Percentiles rank a stretch among this genome's conserved stretches.
Conservation (phyloP, 768 basidiomycete species). For the Leccinum sublutescens region DNA sequence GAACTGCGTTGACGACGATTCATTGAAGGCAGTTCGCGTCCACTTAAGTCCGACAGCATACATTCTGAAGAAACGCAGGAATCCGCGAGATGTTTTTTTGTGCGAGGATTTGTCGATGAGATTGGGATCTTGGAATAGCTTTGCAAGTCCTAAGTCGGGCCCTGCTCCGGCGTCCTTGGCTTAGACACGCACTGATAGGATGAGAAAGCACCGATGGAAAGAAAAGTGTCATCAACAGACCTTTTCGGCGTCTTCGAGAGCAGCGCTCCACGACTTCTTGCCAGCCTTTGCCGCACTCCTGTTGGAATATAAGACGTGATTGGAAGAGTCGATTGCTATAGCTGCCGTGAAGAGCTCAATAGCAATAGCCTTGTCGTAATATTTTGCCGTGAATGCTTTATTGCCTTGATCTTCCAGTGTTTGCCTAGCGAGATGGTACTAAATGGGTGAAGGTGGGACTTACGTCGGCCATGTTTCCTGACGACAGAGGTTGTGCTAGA, state of each 20-base stretch:
- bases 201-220: not conserved
- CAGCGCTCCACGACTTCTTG: slow-evolving; percentile 29
- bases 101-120: slow-evolving; percentile 81
- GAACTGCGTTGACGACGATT: slow-evolving; percentile 39
- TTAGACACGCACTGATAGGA: slow-evolving; percentile 59
- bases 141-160: slow-evolving; percentile 61
- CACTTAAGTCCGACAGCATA: slow-evolving; percentile 16
- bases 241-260: slow-evolving; percentile 88
- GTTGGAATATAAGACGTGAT: too few species aligned
- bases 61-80: slow-evolving; percentile 73
- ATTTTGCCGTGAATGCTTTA: too few species aligned
- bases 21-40: not conserved
- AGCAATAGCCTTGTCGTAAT: too few species aligned
- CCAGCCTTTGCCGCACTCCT: too few species aligned
- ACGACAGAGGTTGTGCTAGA: too few species aligned
- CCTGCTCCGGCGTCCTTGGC: slow-evolving; percentile 38
- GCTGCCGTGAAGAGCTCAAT: too few species aligned
- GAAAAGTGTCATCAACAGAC: slow-evolving; percentile 26
- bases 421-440: too few species aligned
- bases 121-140: slow-evolving; percentile 82
- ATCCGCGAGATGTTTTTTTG: slow-evolving; percentile 77
- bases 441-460: too few species aligned
- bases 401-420: too few species aligned
- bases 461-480: too few species aligned
- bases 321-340: too few species aligned